Percentiles rank a stretch among this genome's conserved stretches.
These are phyloP conservation scores for Xanthoconium purpureum DNA, from an alignment of 768 basidiomycete genomes.

Conservation along the genomic window DNA sequence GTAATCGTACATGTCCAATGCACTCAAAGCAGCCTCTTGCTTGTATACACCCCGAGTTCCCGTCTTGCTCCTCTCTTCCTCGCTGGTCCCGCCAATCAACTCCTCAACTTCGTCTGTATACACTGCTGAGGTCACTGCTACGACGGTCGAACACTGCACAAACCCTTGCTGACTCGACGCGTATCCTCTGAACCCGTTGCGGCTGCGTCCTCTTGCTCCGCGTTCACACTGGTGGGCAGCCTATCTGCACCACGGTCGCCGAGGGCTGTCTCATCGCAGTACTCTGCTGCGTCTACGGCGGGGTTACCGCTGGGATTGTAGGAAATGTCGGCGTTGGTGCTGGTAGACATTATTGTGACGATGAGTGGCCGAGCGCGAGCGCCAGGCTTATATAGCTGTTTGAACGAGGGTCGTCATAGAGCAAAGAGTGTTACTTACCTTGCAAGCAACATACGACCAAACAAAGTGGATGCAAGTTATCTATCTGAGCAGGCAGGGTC, in stretches of 20 bases:
- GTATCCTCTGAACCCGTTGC: not conserved
- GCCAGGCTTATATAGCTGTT: no score
- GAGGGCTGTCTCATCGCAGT: not conserved
- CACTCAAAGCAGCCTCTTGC: conserved; percentile 24
- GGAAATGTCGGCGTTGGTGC: not conserved
- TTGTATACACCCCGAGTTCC: conserved; percentile 26
- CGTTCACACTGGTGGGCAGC: not conserved
- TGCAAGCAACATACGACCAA: no score
- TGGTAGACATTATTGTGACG: not conserved
- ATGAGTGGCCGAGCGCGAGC: no score
- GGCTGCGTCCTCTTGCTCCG: not conserved
- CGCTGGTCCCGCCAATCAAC: conserved; percentile 7
- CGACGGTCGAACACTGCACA: not conserved
- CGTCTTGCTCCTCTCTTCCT: conserved; percentile 14
- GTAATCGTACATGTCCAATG: not conserved
- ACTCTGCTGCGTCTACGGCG: not conserved
- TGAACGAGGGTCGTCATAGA: no score
- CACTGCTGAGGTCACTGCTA: not conserved
- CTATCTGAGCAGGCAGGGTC: no score
- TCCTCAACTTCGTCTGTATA: conserved; percentile 24
- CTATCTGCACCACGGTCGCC: not conserved
- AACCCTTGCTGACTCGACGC: not conserved
- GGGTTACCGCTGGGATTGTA: not conserved
- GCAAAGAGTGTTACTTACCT: no score
- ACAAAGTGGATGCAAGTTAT: no score